Evolutionary conservation across 768 basidiomycete species (phyloP).

Genomic region (Xerocomellus intermedius): DNA sequence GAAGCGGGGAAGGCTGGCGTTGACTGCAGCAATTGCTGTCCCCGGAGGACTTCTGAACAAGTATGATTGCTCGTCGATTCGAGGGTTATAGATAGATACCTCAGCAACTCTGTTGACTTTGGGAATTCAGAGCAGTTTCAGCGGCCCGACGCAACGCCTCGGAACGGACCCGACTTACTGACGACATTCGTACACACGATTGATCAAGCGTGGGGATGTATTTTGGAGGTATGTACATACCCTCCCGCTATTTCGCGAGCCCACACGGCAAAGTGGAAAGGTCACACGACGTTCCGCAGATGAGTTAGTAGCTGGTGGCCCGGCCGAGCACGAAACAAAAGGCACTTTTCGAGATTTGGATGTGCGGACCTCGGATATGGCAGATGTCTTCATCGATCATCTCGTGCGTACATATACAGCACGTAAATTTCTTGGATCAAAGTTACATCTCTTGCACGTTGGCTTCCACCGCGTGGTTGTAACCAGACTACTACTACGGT

Average conservation of each 20-base stretch:
- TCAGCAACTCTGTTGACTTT: not conserved
- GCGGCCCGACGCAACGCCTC: not conserved
- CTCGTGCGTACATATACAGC: not conserved
- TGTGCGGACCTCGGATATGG: not conserved
- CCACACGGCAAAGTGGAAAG: not conserved
- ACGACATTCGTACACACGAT: not conserved
- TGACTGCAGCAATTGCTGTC: not conserved
- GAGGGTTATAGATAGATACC: not conserved
- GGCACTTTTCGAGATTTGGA: not conserved
- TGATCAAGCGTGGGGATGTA: not conserved
- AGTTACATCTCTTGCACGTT: not conserved
- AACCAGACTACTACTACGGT: not conserved
- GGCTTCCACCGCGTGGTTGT: not conserved
- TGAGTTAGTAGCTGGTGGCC: not conserved
- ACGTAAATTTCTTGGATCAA: too few relatives aligned
- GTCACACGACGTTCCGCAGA: conserved; percentile 4
- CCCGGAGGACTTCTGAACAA: not conserved
- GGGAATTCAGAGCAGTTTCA: not conserved
- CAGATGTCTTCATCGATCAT: conserved; percentile 1
- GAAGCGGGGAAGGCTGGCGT: not conserved
- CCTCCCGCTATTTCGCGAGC: not conserved
- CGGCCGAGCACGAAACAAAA: not conserved
- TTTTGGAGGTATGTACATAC: not conserved
- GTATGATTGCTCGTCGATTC: not conserved
- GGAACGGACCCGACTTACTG: not conserved